Evolutionary conservation across 2,329 filamentous ascomycete genomes (phyloP).

Genomic region (Lomentospora prolificans): DNA sequence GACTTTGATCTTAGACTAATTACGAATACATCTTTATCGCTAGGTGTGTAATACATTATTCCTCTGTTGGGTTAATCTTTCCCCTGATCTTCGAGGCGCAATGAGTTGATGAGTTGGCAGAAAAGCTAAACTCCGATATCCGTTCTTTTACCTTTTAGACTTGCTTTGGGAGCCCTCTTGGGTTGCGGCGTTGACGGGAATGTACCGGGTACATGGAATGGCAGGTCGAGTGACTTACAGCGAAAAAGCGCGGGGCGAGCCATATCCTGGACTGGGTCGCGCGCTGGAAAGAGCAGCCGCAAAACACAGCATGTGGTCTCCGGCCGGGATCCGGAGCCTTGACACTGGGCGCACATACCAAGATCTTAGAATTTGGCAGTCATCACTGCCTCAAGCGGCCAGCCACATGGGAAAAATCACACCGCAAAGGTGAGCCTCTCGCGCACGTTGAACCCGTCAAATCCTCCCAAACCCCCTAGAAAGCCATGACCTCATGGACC

Average conservation of each 20-base stretch:
- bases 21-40: not conserved
- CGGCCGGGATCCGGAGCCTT: too few species aligned
- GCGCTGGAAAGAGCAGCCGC: too few species aligned
- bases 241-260: too few species aligned
- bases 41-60: too few species aligned
- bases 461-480: too few species aligned
- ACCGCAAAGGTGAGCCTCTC: not conserved
- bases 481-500: not conserved
- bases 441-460: too few species aligned
- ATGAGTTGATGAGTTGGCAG: not conserved
- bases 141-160: not conserved
- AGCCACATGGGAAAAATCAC: not conserved
- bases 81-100: too few species aligned
- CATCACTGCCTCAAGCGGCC: not conserved
- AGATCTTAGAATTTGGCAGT: too few species aligned
- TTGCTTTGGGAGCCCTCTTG: not conserved
- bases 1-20: not conserved
- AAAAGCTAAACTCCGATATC: not conserved
- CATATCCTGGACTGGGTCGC: too few species aligned
- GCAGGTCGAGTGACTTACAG: not conserved
- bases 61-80: too few species aligned
- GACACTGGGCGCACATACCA: too few species aligned
- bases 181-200: not conserved
- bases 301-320: too few species aligned
- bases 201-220: not conserved